phyloP scores from a whole-genome alignment of 2,329 filamentous ascomycete genomes.

The Phyllosticta citrichinensis region DNA sequence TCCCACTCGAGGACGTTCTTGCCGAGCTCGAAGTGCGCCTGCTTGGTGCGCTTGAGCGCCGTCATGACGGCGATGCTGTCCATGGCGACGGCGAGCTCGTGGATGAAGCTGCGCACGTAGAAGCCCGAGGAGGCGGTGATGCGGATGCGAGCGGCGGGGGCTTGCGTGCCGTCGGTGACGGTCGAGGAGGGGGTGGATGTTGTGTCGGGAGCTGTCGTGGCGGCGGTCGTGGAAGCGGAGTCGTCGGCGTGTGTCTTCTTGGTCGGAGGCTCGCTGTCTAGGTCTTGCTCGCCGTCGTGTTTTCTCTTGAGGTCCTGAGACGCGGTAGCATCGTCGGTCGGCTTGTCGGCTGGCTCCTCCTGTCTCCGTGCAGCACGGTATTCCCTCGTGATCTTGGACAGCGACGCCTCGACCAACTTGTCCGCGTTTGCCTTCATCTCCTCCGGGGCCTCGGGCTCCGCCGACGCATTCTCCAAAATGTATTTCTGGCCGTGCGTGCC shows the following conservation, averaged over 20 bases:
- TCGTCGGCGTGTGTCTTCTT: background rate
- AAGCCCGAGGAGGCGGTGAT: conserved; percentile 95
- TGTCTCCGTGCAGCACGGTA: background rate
- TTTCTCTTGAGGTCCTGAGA: conserved; percentile 1
- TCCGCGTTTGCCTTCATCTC: conserved; percentile 11
- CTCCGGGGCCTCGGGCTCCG: conserved; percentile 51
- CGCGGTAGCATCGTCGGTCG: background rate
- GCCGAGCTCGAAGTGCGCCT: conserved; percentile 68
- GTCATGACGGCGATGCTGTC: conserved; percentile 80
- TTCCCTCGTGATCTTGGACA: background rate
- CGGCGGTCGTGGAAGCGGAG: background rate
- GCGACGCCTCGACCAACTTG: conserved; percentile 5
- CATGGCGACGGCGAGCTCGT: conserved; percentile 78
- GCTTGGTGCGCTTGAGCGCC: conserved; percentile 66
- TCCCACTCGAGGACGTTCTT: conserved; percentile 69
- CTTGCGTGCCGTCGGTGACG: background rate
- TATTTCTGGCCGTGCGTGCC: conserved; percentile 70
- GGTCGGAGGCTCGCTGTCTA: conserved; percentile 10
- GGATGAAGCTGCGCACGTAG: conserved; percentile 88
- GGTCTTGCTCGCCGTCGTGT: conserved; percentile 52
- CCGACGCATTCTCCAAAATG: conserved; percentile 48
- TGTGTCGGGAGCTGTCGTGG: background rate
- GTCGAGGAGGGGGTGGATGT: background rate
- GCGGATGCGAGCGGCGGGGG: conserved; percentile 70
- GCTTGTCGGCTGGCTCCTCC: conserved; percentile 12